Evolutionary conservation across 1,284 basidiomycete genomes (phyloP).

Genomic region (Apiotrichum brassicae): DNA sequence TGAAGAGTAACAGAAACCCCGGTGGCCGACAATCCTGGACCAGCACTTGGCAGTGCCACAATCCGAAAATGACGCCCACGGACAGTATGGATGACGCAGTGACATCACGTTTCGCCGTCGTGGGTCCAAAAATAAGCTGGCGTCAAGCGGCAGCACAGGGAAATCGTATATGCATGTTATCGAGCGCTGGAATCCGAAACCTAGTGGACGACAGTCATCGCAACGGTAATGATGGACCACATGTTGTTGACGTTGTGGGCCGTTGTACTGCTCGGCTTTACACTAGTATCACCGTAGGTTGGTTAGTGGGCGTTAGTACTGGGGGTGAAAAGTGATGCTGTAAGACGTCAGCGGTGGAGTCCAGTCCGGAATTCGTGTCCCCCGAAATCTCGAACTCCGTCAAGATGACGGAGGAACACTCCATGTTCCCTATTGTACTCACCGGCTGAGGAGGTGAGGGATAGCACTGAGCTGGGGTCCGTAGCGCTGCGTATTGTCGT

Average conservation of each 20-base stretch:
- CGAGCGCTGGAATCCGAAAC: neutral
- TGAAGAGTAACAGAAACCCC: neutral
- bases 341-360: neutral
- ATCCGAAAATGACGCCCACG: neutral
- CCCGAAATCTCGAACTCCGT: neutral
- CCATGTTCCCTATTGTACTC: conserved; percentile 26
- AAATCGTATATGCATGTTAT: neutral
- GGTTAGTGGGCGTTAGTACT: neutral
- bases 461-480: conserved; percentile 91
- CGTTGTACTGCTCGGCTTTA: no score
- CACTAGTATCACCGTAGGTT: neutral
- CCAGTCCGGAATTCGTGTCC: neutral
- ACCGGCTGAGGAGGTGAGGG: conserved; percentile 87
- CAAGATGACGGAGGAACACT: neutral
- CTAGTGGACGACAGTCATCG: neutral
- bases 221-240: neutral
- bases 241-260: neutral
- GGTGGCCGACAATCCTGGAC: no score
- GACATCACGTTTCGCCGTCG: neutral
- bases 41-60: neutral
- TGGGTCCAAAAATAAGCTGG: no score
- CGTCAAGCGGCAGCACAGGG: neutral
- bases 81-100: neutral
- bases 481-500: conserved; percentile 92
- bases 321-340: conserved; percentile 1